Percentiles rank a stretch among this genome's conserved stretches.
phyloP scores from a whole-genome alignment of 129 eudicot species.

The Pulicaria dysenterica region DNA sequence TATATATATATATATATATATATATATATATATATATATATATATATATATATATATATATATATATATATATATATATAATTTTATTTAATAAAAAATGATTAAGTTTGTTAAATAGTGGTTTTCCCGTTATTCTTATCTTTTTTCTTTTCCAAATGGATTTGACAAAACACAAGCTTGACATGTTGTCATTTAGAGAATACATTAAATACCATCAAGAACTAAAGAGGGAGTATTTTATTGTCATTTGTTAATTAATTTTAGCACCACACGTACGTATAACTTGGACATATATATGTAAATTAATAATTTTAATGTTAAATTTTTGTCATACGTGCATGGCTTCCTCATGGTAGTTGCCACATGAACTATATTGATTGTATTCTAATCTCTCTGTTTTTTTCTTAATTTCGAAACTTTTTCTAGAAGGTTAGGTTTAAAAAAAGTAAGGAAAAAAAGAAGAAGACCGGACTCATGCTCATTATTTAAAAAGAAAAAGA shows the following conservation, averaged over 20 bases:
- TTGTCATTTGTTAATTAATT: not conserved
- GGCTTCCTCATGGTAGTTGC: constrained; percentile 36
- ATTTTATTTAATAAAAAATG: too few relatives aligned
- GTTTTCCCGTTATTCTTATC: too few relatives aligned
- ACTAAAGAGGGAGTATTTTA: not conserved
- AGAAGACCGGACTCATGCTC: constrained; percentile 12
- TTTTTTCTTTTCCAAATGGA: too few relatives aligned
- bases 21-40: too few relatives aligned
- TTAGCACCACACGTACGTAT: constrained; percentile 22
- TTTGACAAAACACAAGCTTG: constrained; percentile 17
- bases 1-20: too few relatives aligned
- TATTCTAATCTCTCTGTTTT: constrained; percentile 18
- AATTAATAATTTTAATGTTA: not conserved
- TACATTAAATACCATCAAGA: constrained; percentile 14
- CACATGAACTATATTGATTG: constrained; percentile 22
- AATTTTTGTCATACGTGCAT: constrained; percentile 30
- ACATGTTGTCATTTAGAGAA: constrained; percentile 26
- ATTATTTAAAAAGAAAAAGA: not conserved
- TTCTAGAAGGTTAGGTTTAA: constrained; percentile 27
- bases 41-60: too few relatives aligned
- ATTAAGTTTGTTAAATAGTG: too few relatives aligned
- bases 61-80: too few relatives aligned
- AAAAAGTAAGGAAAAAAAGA: not conserved
- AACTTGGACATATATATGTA: constrained; percentile 35
- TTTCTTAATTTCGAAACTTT: not conserved